A percentile compares a stretch with the other conserved stretches of the same genome.
These are phyloP conservation scores for Cercospora sp. DNA, from an alignment of 2,329 filamentous ascomycete genomes.

Conservation along the genomic window DNA sequence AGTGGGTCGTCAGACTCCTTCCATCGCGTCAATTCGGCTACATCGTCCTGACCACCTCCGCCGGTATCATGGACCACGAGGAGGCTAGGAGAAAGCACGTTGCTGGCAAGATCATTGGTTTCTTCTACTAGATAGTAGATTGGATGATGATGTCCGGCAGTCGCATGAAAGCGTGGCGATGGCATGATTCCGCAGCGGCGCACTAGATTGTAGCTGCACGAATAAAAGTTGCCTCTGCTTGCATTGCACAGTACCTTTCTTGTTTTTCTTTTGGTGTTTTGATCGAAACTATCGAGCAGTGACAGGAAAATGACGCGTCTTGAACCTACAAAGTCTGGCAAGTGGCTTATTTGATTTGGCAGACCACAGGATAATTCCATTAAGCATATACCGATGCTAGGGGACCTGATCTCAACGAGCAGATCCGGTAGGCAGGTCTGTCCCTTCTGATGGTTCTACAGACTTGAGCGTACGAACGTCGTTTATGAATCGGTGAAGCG, in stretches of 20 bases:
- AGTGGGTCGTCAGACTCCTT: constrained; percentile 99
- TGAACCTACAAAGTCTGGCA: not conserved
- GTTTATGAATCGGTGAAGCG: not conserved
- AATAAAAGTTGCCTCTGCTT: constrained; percentile 26
- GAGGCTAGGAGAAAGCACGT: constrained; percentile 99
- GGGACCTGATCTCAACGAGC: not conserved
- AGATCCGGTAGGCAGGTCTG: not conserved
- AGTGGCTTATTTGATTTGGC: not conserved
- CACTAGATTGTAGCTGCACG: constrained; percentile 22
- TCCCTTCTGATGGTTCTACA: not conserved
- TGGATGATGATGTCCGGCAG: constrained; percentile 2
- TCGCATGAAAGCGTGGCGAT: constrained; percentile 13
- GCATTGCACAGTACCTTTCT: not conserved
- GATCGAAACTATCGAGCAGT: not conserved
- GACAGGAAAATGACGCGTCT: not conserved
- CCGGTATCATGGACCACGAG: constrained; percentile 99
- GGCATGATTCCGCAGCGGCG: constrained; percentile 22
- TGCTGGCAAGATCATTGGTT: constrained; percentile 97
- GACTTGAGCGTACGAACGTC: not conserved
- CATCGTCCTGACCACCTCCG: constrained; percentile 97
- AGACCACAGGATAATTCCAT: not conserved
- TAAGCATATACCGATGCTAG: not conserved
- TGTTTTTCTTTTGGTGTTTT: not conserved
- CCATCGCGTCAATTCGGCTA: constrained; percentile 99
- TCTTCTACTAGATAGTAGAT: constrained; percentile 75